Base-by-base conservation (phyloP, 2,329 filamentous ascomycete species). In the Fusarium burgessii region DNA sequence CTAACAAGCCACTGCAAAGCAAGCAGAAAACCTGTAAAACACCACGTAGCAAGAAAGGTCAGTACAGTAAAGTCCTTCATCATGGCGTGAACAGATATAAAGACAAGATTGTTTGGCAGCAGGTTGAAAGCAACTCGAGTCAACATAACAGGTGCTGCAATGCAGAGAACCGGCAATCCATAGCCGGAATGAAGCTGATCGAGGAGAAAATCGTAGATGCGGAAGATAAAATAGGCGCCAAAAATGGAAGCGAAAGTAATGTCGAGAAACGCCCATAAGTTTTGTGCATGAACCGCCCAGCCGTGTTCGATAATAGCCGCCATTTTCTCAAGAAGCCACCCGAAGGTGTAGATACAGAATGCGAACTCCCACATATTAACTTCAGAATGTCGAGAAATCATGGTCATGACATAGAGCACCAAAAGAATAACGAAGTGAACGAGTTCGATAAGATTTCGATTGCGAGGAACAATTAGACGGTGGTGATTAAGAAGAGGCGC, bases 261-360 rank as follows among this genome's bases (percentile, higher is more conserved):
- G 77, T 93, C 91, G 18, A 93, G 84, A 74, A 93, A 93, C 0
- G 90, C 90, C 91, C 91, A 93, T 9, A 93, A 83, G 72, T 92
- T 92, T 77, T 93, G 91, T 0, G 90, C 91, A 72, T 93, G 91
- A 2, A 93, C 91, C 49, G 89, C 86, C 91, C 82, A 85, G 33
- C 83, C 85, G 72, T 93, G 91, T 76, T 92, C 91, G 14, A 90
- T 83, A 43, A 92, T 88, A 4, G 89, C 88, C 2, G 89, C 87
- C 66, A 90, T 83, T 72, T 91, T 89, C 72, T 92, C 90, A 4
- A 92, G 82, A 6, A 89, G 86, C 91, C 91, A 93, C 7, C 91
- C 91, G 5, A 86, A 82, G 5, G 88, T 86, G 74, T 92, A 93
- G 6, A 92, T 77, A 57, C 85, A 83, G 77, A 93, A 93, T 4